phyloP scores from a whole-genome alignment of 2,329 filamentous ascomycete species.

The Ascocoryne sarcoides region DNA sequence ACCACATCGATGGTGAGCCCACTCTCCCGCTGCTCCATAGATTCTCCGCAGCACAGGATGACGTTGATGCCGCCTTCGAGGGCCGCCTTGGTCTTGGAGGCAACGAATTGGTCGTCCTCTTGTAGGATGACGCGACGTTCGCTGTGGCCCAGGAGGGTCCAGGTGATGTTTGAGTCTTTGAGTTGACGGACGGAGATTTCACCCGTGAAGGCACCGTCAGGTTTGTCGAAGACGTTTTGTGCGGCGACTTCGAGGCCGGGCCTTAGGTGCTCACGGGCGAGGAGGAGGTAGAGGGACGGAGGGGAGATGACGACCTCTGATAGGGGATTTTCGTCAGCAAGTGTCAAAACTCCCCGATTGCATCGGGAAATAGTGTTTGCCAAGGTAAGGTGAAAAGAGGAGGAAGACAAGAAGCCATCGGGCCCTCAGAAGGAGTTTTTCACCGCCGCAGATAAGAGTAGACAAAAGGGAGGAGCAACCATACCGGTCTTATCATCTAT shows the following conservation, averaged over 20 bases:
- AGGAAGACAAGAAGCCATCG: too few relatives aligned
- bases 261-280: slow-evolving; percentile 71
- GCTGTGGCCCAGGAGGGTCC: slow-evolving; percentile 89
- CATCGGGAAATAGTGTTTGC: too few relatives aligned
- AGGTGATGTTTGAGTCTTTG: slow-evolving; percentile 78
- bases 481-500: slow-evolving; percentile 67
- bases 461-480: slow-evolving; percentile 26
- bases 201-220: slow-evolving; percentile 92
- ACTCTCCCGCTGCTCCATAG: slow-evolving; percentile 81
- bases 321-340: slow-evolving; percentile 3
- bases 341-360: too few relatives aligned
- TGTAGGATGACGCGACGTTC: slow-evolving; percentile 86
- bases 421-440: too few relatives aligned
- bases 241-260: slow-evolving; percentile 75
- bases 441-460: background rate
- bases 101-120: slow-evolving; percentile 79
- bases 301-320: slow-evolving; percentile 91
- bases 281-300: slow-evolving; percentile 80
- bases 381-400: too few relatives aligned
- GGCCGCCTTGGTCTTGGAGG: slow-evolving; percentile 89
- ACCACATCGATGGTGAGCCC: slow-evolving; percentile 80
- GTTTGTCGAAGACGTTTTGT: slow-evolving; percentile 97
- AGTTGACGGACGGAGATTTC: slow-evolving; percentile 92
- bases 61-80: slow-evolving; percentile 79
- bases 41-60: slow-evolving; percentile 97